phyloP scores from a whole-genome alignment of 768 basidiomycete genomes.

The Mycena pura region DNA sequence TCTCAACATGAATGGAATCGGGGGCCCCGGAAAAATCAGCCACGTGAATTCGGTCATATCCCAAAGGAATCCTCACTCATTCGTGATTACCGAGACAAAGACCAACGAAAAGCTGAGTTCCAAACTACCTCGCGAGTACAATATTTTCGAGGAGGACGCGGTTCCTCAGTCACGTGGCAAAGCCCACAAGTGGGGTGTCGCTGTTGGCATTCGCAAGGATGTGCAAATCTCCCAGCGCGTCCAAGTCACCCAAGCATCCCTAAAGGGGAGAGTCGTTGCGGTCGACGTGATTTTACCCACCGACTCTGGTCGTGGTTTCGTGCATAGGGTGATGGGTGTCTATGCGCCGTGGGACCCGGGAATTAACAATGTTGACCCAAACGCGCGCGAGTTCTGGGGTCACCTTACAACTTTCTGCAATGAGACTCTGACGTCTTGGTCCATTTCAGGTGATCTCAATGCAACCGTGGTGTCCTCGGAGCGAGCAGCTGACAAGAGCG shows the following conservation, averaged over 20 bases:
- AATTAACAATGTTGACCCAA: slow-evolving; percentile 2
- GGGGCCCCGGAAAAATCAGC: not conserved
- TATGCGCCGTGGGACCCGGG: slow-evolving; percentile 8
- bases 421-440: not conserved
- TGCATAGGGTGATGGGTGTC: not conserved
- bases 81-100: slow-evolving; percentile 6
- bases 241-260: not conserved
- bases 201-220: not conserved
- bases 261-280: not conserved
- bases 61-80: not conserved
- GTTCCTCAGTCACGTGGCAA: not conserved
- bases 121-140: slow-evolving; percentile 5
- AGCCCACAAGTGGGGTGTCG: slow-evolving; percentile 6
- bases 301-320: not conserved
- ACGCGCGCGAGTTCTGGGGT: not conserved
- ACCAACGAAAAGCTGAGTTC: slow-evolving; percentile 15
- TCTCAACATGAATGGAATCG: not conserved
- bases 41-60: slow-evolving; percentile 5
- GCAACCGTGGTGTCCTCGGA: not conserved
- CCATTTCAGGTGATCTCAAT: not conserved
- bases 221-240: not conserved
- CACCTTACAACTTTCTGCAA: not conserved
- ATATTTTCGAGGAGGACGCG: slow-evolving; percentile 8
- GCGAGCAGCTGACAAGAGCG: not conserved
- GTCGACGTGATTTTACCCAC: not conserved